Evolutionary conservation across 2,329 filamentous ascomycete species (phyloP), one percentile per base, ranked within the genome.

Genomic region (Colletotrichum sp.): DNA sequence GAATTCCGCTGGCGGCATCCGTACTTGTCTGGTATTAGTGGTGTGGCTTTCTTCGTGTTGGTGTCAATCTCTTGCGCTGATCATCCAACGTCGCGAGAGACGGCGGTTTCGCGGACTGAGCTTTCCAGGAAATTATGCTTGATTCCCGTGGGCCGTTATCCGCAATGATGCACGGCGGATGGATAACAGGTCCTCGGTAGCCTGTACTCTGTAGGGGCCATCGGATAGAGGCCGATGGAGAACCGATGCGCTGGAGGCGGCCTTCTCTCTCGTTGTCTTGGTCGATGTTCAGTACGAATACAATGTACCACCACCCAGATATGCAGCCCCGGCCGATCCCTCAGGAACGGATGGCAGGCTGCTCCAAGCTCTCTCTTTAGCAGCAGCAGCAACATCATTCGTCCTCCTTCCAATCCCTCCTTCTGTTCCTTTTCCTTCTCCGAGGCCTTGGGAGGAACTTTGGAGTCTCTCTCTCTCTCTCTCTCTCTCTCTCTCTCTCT

Each of bases 121-220:
- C 34, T 32, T 58, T 48, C 67, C 71, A 66, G 36, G 61, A 60
- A 61, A 66, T 66, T 66, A 66, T 73, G 66, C 71, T 65, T 70
- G 58, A 28, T 48, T 73, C 56, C 62, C 13, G 38, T 55, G 65
- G 55, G 36, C 28, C 66, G 15, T 68, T 62, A 16, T 67, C 62
- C 70, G 64, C 36, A 68, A 67, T 67, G 62, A 68, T 72, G 62
- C 67, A 60, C n/a, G 65, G 34, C 6, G 55, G 8, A 28, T 58
- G 24, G 55, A 58, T 26, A 28, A 48, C 43, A 34, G n/a, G 58
- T 32, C 28, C 32, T 61, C 28, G 61, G 30, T 26, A 38, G 36
- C 36, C 36, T 38, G 30, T 26, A 38, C 15, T 16, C 36, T 38
- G 36, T 18, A 65, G n/a, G 21, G 34, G 18, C 32, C 28, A 16